Conservation (phyloP, 768 basidiomycete genomes). For the Podaxis rugospora region DNA sequence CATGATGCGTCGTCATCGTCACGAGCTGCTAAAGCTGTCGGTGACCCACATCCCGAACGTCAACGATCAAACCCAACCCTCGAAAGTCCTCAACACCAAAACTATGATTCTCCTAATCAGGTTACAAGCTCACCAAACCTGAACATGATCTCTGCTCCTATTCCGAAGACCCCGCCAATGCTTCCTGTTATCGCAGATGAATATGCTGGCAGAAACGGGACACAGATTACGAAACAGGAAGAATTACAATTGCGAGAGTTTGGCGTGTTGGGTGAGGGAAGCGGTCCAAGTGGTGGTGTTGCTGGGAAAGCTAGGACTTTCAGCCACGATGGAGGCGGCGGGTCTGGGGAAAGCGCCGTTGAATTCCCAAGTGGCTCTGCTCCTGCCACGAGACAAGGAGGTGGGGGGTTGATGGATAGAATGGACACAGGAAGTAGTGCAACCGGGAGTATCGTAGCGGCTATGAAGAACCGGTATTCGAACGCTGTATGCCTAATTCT, state of each 20-base stretch:
- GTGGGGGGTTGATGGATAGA: conserved; percentile 35
- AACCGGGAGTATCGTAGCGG: conserved; percentile 58
- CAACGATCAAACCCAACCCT: not conserved
- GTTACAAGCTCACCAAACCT: not conserved
- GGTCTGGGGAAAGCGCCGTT: conserved; percentile 5
- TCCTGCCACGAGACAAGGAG: conserved; percentile 24
- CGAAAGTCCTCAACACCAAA: not conserved
- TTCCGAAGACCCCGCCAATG: not conserved
- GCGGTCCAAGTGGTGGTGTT: not conserved
- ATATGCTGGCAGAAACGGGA: not conserved
- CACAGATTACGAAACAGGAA: not conserved
- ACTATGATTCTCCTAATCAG: not conserved
- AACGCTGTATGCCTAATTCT: conserved; percentile 40
- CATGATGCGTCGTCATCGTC: not conserved
- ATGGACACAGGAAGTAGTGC: conserved; percentile 46
- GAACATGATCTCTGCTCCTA: not conserved
- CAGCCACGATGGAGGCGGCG: conserved; percentile 1
- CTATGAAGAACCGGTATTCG: conserved; percentile 62
- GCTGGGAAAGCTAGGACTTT: not conserved
- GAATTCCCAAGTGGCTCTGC: conserved; percentile 21
- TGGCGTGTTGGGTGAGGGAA: not conserved
- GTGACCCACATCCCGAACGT: not conserved
- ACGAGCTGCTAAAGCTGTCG: not conserved
- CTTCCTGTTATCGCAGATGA: not conserved
- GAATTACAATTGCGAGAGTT: not conserved